Evolutionary conservation across 352 stramenopile species (phyloP).

Genomic region (Thalassiosira mediterranea): DNA sequence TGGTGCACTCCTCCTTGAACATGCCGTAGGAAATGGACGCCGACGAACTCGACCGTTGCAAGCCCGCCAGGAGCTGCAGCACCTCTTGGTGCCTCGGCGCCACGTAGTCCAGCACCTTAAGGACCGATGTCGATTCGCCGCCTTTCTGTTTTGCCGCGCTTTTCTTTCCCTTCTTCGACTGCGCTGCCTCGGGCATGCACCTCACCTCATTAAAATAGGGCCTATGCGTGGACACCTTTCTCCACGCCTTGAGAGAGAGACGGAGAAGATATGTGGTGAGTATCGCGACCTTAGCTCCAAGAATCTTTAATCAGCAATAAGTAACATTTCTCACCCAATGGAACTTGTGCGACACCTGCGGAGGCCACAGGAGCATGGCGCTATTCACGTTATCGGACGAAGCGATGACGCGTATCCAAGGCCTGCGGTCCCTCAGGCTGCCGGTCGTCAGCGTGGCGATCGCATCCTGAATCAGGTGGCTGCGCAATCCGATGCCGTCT

Average conservation of each 20-base stretch:
- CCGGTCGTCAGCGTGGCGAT: slow-evolving; percentile 59
- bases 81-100: slow-evolving; percentile 66
- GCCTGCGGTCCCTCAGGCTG: slow-evolving; percentile 49
- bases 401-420: slow-evolving; percentile 70
- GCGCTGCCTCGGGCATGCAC: slow-evolving; percentile 11
- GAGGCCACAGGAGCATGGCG: slow-evolving; percentile 58
- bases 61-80: slow-evolving; percentile 63
- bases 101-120: slow-evolving; percentile 63
- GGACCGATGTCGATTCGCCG: slow-evolving; percentile 20
- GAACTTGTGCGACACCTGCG: slow-evolving; percentile 54
- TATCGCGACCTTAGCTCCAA: no score
- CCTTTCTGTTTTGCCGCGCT: slow-evolving; percentile 6
- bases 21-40: slow-evolving; percentile 20
- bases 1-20: slow-evolving; percentile 45
- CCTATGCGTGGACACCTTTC: slow-evolving; percentile 64
- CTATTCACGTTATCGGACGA: slow-evolving; percentile 79
- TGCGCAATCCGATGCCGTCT: slow-evolving; percentile 65
- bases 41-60: slow-evolving; percentile 54
- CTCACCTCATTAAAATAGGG: slow-evolving; percentile 75
- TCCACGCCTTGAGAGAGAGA: slow-evolving; percentile 39
- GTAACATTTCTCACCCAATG: slow-evolving; percentile 58
- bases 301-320: no score
- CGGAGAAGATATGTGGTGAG: no score
- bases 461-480: slow-evolving; percentile 55
- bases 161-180: slow-evolving; percentile 34